Conservation (phyloP, 305 asterid species). For the Fraxinus nigra region DNA sequence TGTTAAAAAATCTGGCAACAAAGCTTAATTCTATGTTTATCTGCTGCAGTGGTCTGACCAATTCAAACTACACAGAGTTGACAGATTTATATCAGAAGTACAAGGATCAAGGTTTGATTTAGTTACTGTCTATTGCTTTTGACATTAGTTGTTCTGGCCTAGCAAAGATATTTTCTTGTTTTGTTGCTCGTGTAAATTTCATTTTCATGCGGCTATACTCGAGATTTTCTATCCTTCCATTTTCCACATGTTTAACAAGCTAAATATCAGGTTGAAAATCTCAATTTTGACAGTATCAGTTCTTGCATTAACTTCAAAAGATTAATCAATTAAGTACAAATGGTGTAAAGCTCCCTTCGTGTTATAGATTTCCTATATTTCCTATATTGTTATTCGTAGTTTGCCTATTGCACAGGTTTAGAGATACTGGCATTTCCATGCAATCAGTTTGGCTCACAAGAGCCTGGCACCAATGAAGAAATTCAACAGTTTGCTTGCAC, state of each 20-base stretch:
- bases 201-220: neutral
- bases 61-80: slow-evolving; percentile 45
- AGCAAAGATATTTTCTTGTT: neutral
- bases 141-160: neutral
- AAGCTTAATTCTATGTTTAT: too few relatives aligned
- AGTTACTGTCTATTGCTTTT: neutral
- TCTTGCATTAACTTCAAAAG: neutral
- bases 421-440: slow-evolving; percentile 94
- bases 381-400: neutral
- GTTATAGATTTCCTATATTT: neutral
- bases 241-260: neutral
- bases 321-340: neutral
- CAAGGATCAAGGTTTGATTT: slow-evolving; percentile 42
- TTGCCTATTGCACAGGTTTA: slow-evolving; percentile 43
- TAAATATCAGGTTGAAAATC: neutral
- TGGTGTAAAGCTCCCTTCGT: neutral
- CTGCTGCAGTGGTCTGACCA: slow-evolving; percentile 48
- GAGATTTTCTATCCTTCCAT: neutral
- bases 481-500: slow-evolving; percentile 80
- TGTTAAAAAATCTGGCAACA: too few relatives aligned
- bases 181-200: neutral
- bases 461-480: slow-evolving; percentile 81
- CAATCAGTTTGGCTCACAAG: slow-evolving; percentile 90
- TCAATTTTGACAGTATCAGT: neutral
- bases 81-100: slow-evolving; percentile 35